phyloP scores from a whole-genome alignment of 805 yeast genomes.

The Candida germanica region DNA sequence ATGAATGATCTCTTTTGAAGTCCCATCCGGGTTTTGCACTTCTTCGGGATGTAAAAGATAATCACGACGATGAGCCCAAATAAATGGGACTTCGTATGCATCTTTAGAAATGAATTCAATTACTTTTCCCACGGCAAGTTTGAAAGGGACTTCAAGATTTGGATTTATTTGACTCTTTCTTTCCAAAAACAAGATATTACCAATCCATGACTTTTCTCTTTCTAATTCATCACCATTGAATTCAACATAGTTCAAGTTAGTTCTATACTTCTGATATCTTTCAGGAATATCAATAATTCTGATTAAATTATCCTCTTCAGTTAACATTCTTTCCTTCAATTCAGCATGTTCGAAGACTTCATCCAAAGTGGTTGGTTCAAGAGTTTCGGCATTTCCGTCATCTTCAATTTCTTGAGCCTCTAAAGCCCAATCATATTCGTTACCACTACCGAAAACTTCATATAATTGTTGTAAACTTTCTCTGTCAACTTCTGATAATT shows the following conservation, averaged over 20 bases:
- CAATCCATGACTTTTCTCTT: slow-evolving; percentile 77
- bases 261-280: slow-evolving; percentile 77
- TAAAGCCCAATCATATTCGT: slow-evolving; percentile 96
- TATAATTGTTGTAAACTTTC: slow-evolving; percentile 90
- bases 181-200: slow-evolving; percentile 57
- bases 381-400: slow-evolving; percentile 50
- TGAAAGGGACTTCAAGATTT: slow-evolving; percentile 49
- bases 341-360: slow-evolving; percentile 96
- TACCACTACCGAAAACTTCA: slow-evolving; percentile 96
- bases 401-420: slow-evolving; percentile 78
- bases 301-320: slow-evolving; percentile 86
- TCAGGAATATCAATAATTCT: slow-evolving; percentile 90
- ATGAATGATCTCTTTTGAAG: slow-evolving; percentile 35
- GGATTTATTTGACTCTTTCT: slow-evolving; percentile 46
- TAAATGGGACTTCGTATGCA: slow-evolving; percentile 86
- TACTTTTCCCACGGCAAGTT: slow-evolving; percentile 65
- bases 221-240: slow-evolving; percentile 65
- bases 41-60: slow-evolving; percentile 63
- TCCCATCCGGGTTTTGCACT: slow-evolving; percentile 36
- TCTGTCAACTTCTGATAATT: slow-evolving; percentile 67
- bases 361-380: slow-evolving; percentile 61
- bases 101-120: slow-evolving; percentile 73
- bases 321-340: slow-evolving; percentile 82
- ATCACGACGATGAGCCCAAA: slow-evolving; percentile 94
- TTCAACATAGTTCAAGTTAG: slow-evolving; percentile 63